Evolutionary conservation across 305 asterid species (phyloP).

Genomic region (Striga hermonthica): DNA sequence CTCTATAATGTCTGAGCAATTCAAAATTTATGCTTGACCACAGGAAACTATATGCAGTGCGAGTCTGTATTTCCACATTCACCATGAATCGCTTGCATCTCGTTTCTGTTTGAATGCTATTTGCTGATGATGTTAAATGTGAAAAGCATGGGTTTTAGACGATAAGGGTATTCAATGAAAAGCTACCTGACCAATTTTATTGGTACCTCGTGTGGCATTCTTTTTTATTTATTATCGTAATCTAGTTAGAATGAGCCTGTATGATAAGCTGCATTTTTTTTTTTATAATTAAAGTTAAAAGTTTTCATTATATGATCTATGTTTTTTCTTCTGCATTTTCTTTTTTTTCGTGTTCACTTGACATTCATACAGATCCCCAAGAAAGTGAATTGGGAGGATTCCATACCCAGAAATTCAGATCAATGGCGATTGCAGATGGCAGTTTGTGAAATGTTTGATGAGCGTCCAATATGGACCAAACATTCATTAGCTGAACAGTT

Average conservation of each 20-base stretch:
- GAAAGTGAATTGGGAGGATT: constrained; percentile 84
- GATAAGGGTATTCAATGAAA: not conserved
- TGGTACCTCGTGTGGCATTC: constrained; percentile 2
- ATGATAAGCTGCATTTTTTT: constrained; percentile 9
- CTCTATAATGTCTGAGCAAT: not conserved
- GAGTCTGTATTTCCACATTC: not conserved
- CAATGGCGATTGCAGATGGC: constrained; percentile 72
- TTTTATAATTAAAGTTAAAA: constrained; percentile 18
- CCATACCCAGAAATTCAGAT: constrained; percentile 57
- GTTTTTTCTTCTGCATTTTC: constrained; percentile 28
- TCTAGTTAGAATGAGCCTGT: not conserved
- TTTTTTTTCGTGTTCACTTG: constrained; percentile 50
- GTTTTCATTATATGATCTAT: constrained; percentile 6
- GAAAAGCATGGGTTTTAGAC: not conserved
- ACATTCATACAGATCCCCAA: constrained; percentile 87
- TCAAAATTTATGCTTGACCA: not conserved
- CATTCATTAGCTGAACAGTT: constrained; percentile 61
- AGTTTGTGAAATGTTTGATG: constrained; percentile 75
- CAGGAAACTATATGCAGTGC: no score
- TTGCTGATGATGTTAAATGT: not conserved
- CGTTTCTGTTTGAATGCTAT: not conserved
- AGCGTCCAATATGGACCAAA: constrained; percentile 86
- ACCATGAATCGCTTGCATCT: not conserved
- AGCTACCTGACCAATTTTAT: not conserved
- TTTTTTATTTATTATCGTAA: constrained; percentile 18